Evolutionary conservation across 2,329 filamentous ascomycete genomes (phyloP), one percentile per base, ranked within the genome.

Genomic region (Scortechinia acanthostroma): DNA sequence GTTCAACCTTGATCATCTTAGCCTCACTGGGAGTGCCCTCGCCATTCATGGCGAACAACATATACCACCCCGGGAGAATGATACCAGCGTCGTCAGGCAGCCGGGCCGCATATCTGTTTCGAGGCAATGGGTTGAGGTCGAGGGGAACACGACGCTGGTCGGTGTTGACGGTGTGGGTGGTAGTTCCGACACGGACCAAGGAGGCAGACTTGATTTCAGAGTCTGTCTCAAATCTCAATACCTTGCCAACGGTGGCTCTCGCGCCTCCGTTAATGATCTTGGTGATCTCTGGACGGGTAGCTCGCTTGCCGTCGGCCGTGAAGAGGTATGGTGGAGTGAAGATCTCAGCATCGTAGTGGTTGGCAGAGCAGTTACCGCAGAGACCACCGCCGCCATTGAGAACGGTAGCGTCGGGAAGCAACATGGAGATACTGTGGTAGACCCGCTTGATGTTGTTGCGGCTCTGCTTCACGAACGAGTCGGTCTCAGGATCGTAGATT

Each of bases 281-380:
- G 4, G 45, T 54, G 43, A 77, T 74, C 3, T 54, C 49, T 1
- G 74, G 74, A 1, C 72, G 64, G 0, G 56, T 48, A 2, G 66
- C 65, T 0, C 46, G 48, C 14, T 55, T 51, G 15, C 73, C 73
- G 35, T 70, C 59, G 2, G 53, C 23, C 22, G 66, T 69, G 48
- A 76, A 70, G 0, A 80, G 69, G 48, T 81, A 80, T 0, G 71
- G 68, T 1, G 77, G 77, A 3, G 63, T 65, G 55, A 70, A 80
- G 44, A 81, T 70, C 55, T 80, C 68, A 3, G 57, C 73, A 48
- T 80, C 73, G 30, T 64, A 66, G 49, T 81, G 77, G 46, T 80
- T 73, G 21, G 61, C 59, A 3, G 55, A 55, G 48, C 64, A 69
- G 48, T 61, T 59, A 33, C 65, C 66, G 44, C 76, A 80, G 3